Conservation (phyloP, 257 asterid genomes). For the Primulina huaijiensis region DNA sequence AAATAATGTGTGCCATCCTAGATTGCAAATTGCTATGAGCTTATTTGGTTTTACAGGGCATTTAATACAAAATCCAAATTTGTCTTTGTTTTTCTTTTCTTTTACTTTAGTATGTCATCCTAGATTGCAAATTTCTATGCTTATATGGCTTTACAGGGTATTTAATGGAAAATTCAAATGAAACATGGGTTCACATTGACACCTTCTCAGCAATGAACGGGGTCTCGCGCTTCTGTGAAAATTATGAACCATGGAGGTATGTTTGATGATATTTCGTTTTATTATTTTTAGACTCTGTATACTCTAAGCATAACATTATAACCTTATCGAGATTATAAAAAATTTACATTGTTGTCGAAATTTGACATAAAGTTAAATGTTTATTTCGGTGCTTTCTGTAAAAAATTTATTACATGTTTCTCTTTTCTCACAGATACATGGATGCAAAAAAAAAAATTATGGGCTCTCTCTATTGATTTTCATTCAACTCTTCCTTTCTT, state of each 20-base stretch:
- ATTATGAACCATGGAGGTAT: conserved; percentile 76
- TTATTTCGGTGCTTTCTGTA: no score
- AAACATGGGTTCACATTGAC: conserved; percentile 81
- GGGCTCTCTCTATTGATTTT: no score
- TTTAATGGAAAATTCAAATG: conserved; percentile 43
- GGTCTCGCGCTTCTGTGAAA: conserved; percentile 87
- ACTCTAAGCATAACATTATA: conserved; percentile 16
- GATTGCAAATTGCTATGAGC: conserved; percentile 13
- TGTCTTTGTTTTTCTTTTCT: neutral
- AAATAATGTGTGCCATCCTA: neutral
- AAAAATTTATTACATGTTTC: no score
- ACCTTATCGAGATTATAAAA: neutral
- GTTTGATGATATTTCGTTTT: neutral
- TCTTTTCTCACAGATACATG: no score
- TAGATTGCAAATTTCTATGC: conserved; percentile 12
- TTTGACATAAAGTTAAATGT: neutral
- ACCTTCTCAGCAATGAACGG: conserved; percentile 92
- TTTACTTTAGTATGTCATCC: neutral
- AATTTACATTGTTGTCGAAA: neutral
- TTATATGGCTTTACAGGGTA: conserved; percentile 44
- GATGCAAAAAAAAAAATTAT: no score
- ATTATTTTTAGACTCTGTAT: neutral
- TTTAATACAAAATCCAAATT: conserved; percentile 35
- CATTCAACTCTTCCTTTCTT: no score
- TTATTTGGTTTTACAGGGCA: conserved; percentile 45